Evolutionary conservation across 805 yeast species (phyloP).

Genomic region (Scheffersomyces coipomensis): DNA sequence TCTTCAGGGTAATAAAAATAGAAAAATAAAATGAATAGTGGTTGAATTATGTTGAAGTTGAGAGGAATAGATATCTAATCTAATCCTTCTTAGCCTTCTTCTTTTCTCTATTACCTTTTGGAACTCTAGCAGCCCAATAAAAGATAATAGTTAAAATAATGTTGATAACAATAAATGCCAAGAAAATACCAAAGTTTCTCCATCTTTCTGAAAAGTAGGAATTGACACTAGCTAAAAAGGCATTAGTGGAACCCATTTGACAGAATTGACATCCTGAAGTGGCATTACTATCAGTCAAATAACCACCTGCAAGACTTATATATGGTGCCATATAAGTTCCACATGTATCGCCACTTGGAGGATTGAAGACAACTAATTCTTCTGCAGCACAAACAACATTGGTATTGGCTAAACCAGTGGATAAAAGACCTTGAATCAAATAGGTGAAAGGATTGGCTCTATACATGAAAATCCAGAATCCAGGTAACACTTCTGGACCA

Average conservation of each 20-base stretch:
- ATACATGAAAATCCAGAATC: conserved; percentile 71
- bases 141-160: conserved; percentile 28
- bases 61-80: no score
- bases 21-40: no score
- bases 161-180: conserved; percentile 33
- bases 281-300: conserved; percentile 38
- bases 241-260: conserved; percentile 54
- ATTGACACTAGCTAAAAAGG: conserved; percentile 48
- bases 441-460: conserved; percentile 71
- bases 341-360: conserved; percentile 23
- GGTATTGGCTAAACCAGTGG: conserved; percentile 25
- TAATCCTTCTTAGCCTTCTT: conserved; percentile 33
- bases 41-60: no score
- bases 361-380: conserved; percentile 17
- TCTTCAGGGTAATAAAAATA: no score
- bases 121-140: conserved; percentile 73
- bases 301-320: conserved; percentile 46
- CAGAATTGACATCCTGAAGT: conserved; percentile 64
- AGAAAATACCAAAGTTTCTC: conserved; percentile 63
- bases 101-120: conserved; percentile 52
- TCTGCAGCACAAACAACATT: conserved; percentile 33
- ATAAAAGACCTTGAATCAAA: conserved; percentile 53
- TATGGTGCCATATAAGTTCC: conserved; percentile 20
- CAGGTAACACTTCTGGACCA: conserved; percentile 26
- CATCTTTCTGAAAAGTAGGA: conserved; percentile 54